Evolutionary conservation across 31 red algal genomes (phyloP).

Genomic region (Odonthalia washingtoniensis): DNA sequence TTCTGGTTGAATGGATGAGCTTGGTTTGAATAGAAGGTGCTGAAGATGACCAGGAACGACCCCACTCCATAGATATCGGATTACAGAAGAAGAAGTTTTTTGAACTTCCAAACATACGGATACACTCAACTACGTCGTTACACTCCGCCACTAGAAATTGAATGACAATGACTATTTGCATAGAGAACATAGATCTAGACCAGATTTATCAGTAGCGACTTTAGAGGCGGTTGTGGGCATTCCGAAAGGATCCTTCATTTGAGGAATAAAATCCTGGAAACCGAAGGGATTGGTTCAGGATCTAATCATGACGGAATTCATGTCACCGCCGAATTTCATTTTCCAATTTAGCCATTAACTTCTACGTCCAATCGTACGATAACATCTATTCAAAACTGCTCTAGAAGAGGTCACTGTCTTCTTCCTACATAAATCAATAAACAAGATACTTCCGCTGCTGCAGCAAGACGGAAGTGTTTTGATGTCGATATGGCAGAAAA

Average conservation of each 20-base stretch:
- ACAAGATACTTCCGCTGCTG: too few relatives aligned
- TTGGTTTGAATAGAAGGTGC: background rate
- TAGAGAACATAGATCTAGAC: background rate
- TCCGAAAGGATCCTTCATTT: too few relatives aligned
- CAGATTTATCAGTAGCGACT: constrained; percentile 76
- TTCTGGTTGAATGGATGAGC: too few relatives aligned
- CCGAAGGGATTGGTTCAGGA: constrained; percentile 79
- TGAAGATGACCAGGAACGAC: constrained; percentile 8
- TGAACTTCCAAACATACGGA: constrained; percentile 13
- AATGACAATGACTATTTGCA: background rate
- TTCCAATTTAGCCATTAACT: too few relatives aligned
- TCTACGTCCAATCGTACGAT: too few relatives aligned
- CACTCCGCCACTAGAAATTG: constrained; percentile 53
- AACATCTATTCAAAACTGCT: too few relatives aligned
- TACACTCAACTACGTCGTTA: constrained; percentile 48
- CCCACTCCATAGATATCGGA: constrained; percentile 51
- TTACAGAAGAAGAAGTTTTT: constrained; percentile 61
- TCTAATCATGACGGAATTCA: constrained; percentile 88
- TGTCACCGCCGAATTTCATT: too few relatives aligned
- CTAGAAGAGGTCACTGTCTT: too few relatives aligned
- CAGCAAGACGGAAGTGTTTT: too few relatives aligned
- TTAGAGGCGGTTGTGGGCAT: constrained; percentile 79
- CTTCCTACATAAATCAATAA: too few relatives aligned
- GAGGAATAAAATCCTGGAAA: constrained; percentile 83
- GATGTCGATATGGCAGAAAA: too few relatives aligned